A percentile compares a stretch with the other conserved stretches of the same genome.
These are phyloP conservation scores for Cryphonectria naterciae DNA, from an alignment of 2,329 filamentous ascomycete genomes.

Conservation along the genomic window DNA sequence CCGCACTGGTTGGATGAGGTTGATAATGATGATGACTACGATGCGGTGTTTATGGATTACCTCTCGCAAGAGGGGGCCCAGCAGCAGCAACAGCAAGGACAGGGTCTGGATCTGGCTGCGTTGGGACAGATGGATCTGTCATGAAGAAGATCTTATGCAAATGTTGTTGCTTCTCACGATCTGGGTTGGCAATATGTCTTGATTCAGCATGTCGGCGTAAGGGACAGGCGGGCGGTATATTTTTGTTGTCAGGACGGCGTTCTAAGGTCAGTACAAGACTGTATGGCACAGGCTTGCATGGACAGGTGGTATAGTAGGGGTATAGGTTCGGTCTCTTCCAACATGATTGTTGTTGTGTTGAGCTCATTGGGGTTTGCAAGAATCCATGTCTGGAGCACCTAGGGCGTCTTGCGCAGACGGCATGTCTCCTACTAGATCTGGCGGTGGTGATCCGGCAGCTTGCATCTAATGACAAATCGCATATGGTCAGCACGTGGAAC, in stretches of 20 bases:
- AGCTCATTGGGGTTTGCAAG: slow-evolving; percentile 63
- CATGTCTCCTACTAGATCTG: slow-evolving; percentile 90
- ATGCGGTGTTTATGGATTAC: slow-evolving; percentile 68
- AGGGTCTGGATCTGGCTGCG: slow-evolving; percentile 30
- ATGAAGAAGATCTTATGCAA: slow-evolving; percentile 31
- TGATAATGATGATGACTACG: slow-evolving; percentile 67
- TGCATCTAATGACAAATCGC: slow-evolving; percentile 74
- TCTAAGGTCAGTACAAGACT: slow-evolving; percentile 9
- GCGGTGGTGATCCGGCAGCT: slow-evolving; percentile 85
- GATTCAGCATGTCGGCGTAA: background rate
- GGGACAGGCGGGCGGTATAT: background rate
- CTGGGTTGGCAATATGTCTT: slow-evolving; percentile 11
- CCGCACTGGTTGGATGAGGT: slow-evolving; percentile 55
- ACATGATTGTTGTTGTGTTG: background rate
- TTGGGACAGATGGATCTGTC: slow-evolving; percentile 54
- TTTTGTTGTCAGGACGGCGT: slow-evolving; percentile 15
- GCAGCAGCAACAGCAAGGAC: slow-evolving; percentile 34
- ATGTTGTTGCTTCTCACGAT: background rate
- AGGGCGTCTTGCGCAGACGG: slow-evolving; percentile 77
- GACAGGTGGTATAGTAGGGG: slow-evolving; percentile 29
- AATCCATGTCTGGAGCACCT: slow-evolving; percentile 59
- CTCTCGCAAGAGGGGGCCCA: slow-evolving; percentile 47
- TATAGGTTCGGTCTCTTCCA: slow-evolving; percentile 17
- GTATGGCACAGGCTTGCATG: slow-evolving; percentile 29
- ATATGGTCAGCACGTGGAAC: slow-evolving; percentile 28